Conservation (phyloP, 257 asterid species). For the Apocynum venetum region DNA sequence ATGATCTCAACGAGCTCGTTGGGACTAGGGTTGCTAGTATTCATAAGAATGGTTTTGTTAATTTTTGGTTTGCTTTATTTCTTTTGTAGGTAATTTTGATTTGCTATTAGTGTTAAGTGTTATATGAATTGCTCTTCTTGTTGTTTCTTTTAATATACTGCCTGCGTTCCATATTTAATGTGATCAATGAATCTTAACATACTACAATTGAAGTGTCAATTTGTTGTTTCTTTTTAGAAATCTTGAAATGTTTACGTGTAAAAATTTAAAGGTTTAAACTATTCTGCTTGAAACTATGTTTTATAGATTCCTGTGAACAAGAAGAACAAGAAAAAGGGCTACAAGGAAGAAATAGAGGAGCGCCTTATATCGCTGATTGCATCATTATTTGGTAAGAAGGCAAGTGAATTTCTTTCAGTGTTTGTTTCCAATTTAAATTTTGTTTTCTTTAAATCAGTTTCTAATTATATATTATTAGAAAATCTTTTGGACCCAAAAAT, state of each 20-base stretch:
- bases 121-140: no score
- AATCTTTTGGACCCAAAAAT: background rate
- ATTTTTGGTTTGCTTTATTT: no score
- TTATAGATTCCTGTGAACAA: slow-evolving; percentile 83
- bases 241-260: background rate
- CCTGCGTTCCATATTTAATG: no score
- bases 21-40: no score
- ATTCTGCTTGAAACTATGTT: slow-evolving; percentile 10
- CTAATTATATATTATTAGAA: background rate
- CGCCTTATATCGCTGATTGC: slow-evolving; percentile 88
- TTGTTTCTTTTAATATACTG: no score
- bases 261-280: background rate
- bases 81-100: background rate
- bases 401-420: slow-evolving; percentile 16
- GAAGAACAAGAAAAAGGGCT: slow-evolving; percentile 76
- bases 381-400: slow-evolving; percentile 84
- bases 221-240: no score
- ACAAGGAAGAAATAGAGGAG: slow-evolving; percentile 86
- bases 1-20: no score
- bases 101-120: no score
- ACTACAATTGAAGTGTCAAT: no score
- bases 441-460: background rate
- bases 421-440: background rate
- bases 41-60: no score
- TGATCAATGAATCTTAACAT: no score